Evolutionary conservation across 1,284 basidiomycete species (phyloP), one percentile per base, ranked within the genome.

Genomic region (Sporisorium sorghi): DNA sequence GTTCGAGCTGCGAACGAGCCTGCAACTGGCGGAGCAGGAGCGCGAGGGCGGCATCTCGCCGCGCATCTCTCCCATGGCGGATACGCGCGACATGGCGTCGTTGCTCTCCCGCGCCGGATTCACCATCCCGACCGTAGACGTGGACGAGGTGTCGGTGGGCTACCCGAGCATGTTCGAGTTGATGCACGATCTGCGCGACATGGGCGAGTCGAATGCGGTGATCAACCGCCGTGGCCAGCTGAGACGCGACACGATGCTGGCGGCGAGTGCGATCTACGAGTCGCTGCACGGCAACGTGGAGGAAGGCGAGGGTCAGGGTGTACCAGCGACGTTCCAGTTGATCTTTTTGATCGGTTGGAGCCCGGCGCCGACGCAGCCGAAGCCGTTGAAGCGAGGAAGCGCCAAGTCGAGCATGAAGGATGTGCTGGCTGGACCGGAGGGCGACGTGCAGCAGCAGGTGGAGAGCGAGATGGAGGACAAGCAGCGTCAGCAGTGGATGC

Each of bases 281-380:
- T 92, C 91, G 65, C 81, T 99, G 48, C 79, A 83, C 55, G 78
- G 74, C 11, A 48, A 64, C 28, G n/a, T n/a, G n/a, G n/a, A 46
- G 26, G 59, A 58, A 26, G 60, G 49, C 17, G 56, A 59, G 26
- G 61, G 33, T 10, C 91, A 94, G 81, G 93, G 92, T 2, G 88
- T 99, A 26, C 93, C 95, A 5, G 97, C 97, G 14, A 99, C 97
- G 5, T 99, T 97, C 86, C 92, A 96, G 82, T 87, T 98, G 55
- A 94, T 99, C 68, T 97, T 93, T 84, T 90, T 98, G 93, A 97
- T 99, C 85, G 96, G 97, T n/a, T 99, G 97, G 96, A 97, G 95
- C 83, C 94, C 95, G 19, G 89, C 90, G 3, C 89, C 91, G 0
- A 90, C 85, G 24, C 93, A 97, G 85, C 92, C 91, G 6, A 91